Evolutionary conservation across 2,329 filamentous ascomycete species (phyloP), one percentile per base, ranked within the genome.

Genomic region (Elsinoe batatas): DNA sequence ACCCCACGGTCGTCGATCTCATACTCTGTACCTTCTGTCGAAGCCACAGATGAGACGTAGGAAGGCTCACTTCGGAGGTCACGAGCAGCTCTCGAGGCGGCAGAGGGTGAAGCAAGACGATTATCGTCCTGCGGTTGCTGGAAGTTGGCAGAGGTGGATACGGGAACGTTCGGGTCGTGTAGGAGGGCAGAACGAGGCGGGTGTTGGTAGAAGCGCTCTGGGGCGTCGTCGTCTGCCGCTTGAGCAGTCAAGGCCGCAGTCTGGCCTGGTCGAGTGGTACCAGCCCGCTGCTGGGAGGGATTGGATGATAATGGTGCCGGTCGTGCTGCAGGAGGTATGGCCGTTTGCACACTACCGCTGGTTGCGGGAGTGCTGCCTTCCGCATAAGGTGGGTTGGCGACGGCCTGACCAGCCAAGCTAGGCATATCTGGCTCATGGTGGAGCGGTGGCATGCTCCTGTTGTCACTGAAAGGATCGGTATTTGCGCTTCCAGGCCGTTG

Each of bases 11-110:
- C 74, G 65, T 85, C 81, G 61, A 82, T 78, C 59, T 80, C 77
- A 69, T 87, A 90, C 69, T 90, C 85, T 68, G 86, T 85, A 71
- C 84, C 82, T 67, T 78, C 82, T 67, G 26, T 87, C 84, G 57
- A 80, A 30, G 26, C 85, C 58, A 72, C 71, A 56, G 68, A 68
- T 56, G 67, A 71, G 18, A 69, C 72, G 57, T 75, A 75, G 15
- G 67, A 67, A 13, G 71, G 70, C 33, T 77, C 76, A 61, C 76
- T 79, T 17, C 75, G 54, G 1, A 57, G 32, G 12, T 53, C 56
- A 30, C 69, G 53, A 60, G 70, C 57, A 11, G 35, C 30, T 46
- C 46, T 43, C 20, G 57, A 18, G 20, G 57, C 35, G 18, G 57
- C 56, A 37, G 46, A 22, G 47, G 36, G 18, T n/a, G 51, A 49